Conservation (phyloP, 352 stramenopile genomes). For the Phytophthora melonis region DNA sequence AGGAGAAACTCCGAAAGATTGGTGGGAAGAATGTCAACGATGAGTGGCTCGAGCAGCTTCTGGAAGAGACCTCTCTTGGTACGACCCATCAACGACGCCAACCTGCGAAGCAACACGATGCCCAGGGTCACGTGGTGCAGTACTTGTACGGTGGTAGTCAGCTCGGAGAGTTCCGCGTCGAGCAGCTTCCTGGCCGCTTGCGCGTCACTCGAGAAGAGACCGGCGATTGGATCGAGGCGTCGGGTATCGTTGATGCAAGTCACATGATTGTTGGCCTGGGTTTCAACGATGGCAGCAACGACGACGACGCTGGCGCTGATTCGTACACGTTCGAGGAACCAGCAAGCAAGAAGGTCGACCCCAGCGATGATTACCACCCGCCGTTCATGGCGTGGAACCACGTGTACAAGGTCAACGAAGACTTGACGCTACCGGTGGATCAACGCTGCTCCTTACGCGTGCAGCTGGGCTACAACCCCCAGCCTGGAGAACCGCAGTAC, state of each 20-base stretch:
- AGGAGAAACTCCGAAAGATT: conserved; percentile 54
- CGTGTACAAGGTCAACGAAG: conserved; percentile 53
- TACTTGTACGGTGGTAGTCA: conserved; percentile 62
- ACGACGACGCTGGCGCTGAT: conserved; percentile 34
- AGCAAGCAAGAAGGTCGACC: conserved; percentile 14
- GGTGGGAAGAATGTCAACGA: conserved; percentile 23
- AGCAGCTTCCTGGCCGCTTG: conserved; percentile 64
- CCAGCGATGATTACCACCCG: conserved; percentile 43
- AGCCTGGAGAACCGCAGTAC: conserved; percentile 12
- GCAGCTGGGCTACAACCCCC: conserved; percentile 32
- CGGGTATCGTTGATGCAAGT: conserved; percentile 52
- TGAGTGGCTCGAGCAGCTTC: conserved; percentile 42
- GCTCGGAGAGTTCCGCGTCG: conserved; percentile 73
- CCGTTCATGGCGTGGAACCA: conserved; percentile 49
- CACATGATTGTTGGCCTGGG: conserved; percentile 56
- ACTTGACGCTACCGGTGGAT: conserved; percentile 37
- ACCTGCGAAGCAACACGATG: conserved; percentile 19
- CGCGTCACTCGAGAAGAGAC: conserved; percentile 72
- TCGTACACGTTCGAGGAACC: conserved; percentile 41
- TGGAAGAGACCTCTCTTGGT: conserved; percentile 21
- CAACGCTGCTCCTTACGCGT: conserved; percentile 50
- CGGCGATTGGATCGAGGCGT: conserved; percentile 75
- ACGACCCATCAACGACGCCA: conserved; percentile 2
- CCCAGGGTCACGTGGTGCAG: conserved; percentile 32
- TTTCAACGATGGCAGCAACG: conserved; percentile 24